These are phyloP conservation scores for Chaetomidium leptoderma DNA, from an alignment of 495 filamentous ascomycete species.

Conservation along the genomic window DNA sequence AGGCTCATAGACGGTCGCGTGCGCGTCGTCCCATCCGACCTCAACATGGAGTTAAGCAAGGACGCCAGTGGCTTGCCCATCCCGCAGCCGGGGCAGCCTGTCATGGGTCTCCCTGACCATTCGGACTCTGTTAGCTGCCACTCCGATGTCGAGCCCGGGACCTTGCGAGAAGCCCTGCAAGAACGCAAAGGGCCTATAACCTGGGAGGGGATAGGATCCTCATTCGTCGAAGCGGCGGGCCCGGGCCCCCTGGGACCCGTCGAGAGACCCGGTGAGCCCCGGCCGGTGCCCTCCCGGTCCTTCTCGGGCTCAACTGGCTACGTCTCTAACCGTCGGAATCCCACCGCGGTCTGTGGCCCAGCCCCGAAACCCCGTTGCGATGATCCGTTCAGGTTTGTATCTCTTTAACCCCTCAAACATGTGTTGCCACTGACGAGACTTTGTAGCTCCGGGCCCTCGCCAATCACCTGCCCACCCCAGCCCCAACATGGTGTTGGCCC, in stretches of 20 bases:
- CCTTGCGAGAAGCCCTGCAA: neutral
- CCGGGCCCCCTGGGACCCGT: slow-evolving; percentile 9
- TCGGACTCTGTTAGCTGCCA: slow-evolving; percentile 15
- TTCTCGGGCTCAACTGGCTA: slow-evolving; percentile 38
- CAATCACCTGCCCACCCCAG: slow-evolving; percentile 33
- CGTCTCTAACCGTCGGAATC: slow-evolving; percentile 39
- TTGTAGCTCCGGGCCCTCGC: slow-evolving; percentile 35
- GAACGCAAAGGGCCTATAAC: neutral
- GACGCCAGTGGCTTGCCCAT: slow-evolving; percentile 3
- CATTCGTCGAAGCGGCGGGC: too few relatives aligned
- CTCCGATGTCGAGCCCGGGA: slow-evolving; percentile 17
- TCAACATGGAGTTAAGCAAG: slow-evolving; percentile 33
- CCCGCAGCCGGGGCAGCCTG: slow-evolving; percentile 13
- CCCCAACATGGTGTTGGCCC: neutral
- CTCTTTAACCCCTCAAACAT: neutral
- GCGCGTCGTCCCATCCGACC: slow-evolving; percentile 49
- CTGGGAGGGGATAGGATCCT: neutral
- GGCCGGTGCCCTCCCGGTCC: slow-evolving; percentile 22
- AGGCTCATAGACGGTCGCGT: slow-evolving; percentile 54
- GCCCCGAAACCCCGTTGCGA: slow-evolving; percentile 32
- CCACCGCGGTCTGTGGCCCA: slow-evolving; percentile 35
- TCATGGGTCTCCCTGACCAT: slow-evolving; percentile 17
- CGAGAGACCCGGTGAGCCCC: neutral
- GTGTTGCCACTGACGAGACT: neutral
- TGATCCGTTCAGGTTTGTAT: slow-evolving; percentile 36